Base-by-base conservation (phyloP, 768 basidiomycete genomes). In the Boletus huronensis region DNA sequence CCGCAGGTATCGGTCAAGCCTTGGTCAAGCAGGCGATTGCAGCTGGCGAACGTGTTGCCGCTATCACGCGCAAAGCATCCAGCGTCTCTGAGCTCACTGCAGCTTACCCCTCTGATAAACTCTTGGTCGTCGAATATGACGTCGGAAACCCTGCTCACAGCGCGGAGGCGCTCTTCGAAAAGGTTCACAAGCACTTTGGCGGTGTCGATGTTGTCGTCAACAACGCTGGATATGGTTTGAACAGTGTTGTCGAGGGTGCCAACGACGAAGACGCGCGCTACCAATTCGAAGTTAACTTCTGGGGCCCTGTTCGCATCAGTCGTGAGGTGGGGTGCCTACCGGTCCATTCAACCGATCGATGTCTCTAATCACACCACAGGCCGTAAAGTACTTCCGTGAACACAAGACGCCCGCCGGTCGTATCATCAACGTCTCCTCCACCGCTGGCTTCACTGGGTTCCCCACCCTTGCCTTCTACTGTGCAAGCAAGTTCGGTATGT, bases 1-100 rank as follows among this genome's bases (percentile, higher is more conserved):
- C 73, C 1, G 54, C 72, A 1, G 75, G 77, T n/a, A 71, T 79
- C 34, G 76, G 77, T 2, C 66, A 67, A 17, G 51, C 59, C 13
- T 60, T 70, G 16, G 66, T 67, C 21, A 69, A 63, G 21, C 58
- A 69, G 1, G 67, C 58, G 8, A 59, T 70, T 6, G 54, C 55
- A 10, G 56, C 53, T 14, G 70, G 69, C 3, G 70, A 71, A 42
- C 61, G 66, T 40, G 64, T 64, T 6, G 61, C 70, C 5, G 70
- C 65, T 10, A 60, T 70, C 25, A 59, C 66, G 0, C 68, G 63
- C 54, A 68, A 63, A 48, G 61, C 62, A 2, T 58, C 60, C 14
- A 44, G 58, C 17, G 32, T 70, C 26, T 19, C 58, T 3, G 57
- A 52, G 10, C 62, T 71, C 25, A 2, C 50, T 1, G 50, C 47